These are phyloP conservation scores for Boletus reticulatus DNA, from an alignment of 768 basidiomycete species.

Conservation along the genomic window DNA sequence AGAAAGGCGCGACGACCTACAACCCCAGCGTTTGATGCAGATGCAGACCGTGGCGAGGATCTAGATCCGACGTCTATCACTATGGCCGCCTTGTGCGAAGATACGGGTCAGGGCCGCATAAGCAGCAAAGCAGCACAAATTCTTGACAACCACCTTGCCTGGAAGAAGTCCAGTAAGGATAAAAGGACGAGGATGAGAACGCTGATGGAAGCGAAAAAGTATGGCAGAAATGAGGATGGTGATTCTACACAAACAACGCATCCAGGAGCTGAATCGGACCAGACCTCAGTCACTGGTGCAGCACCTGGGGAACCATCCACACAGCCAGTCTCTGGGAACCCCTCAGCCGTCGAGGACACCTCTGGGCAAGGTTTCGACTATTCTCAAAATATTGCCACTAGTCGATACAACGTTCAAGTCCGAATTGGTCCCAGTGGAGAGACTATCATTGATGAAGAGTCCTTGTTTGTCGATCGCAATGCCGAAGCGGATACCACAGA, in stretches of 20 bases:
- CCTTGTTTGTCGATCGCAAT: constrained; percentile 72
- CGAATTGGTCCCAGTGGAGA: constrained; percentile 86
- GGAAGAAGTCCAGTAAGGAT: constrained; percentile 69
- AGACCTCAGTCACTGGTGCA: not conserved
- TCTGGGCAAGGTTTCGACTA: constrained; percentile 70
- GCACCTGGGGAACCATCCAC: constrained; percentile 12
- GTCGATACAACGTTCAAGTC: constrained; percentile 81
- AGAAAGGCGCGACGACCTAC: constrained; percentile 43
- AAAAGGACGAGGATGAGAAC: constrained; percentile 61
- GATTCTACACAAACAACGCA: constrained; percentile 25
- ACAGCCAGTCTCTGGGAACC: constrained; percentile 16
- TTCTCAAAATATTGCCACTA: constrained; percentile 57
- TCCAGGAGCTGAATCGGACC: constrained; percentile 12
- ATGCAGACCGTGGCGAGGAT: constrained; percentile 69
- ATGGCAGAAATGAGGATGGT: constrained; percentile 56
- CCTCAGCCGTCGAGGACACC: constrained; percentile 34
- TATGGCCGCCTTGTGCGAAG: constrained; percentile 76
- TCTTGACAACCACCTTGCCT: constrained; percentile 63
- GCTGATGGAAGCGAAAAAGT: constrained; percentile 72
- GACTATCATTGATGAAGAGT: constrained; percentile 83
- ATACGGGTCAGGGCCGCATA: constrained; percentile 75
- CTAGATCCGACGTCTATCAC: constrained; percentile 82
- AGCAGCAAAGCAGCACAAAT: constrained; percentile 77
- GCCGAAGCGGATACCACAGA: constrained; percentile 65
- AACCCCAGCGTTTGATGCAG: constrained; percentile 54